These are phyloP conservation scores for Moesziomyces aphidis DNA, from an alignment of 1,284 basidiomycete species.

Conservation along the genomic window DNA sequence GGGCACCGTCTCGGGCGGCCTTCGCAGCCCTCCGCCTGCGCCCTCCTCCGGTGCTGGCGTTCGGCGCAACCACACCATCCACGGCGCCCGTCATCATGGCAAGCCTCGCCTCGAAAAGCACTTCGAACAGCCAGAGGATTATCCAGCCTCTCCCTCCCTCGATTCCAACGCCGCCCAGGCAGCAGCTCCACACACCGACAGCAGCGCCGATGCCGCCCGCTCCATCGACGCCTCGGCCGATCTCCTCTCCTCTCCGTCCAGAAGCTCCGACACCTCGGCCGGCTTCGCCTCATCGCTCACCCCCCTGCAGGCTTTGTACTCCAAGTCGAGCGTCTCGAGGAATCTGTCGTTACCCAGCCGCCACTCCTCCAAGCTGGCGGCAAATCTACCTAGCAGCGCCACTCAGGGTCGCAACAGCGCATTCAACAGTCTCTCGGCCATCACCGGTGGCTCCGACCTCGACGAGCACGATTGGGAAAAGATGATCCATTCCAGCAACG, in stretches of 20 bases:
- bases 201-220: conserved; percentile 1
- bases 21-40: conserved; percentile 44
- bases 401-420: conserved; percentile 36
- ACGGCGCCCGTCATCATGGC: conserved; percentile 38
- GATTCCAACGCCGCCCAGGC: not conserved
- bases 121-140: conserved; percentile 47
- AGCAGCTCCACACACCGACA: not conserved
- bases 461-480: conserved; percentile 62
- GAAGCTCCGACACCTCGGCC: conserved; percentile 7
- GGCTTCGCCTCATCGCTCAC: conserved; percentile 25
- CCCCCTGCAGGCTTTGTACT: conserved; percentile 45
- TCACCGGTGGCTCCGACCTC: conserved; percentile 50
- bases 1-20: conserved; percentile 39
- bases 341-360: conserved; percentile 46
- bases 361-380: conserved; percentile 29
- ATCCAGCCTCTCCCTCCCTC: not conserved
- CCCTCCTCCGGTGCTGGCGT: conserved; percentile 44
- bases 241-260: conserved; percentile 19
- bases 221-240: conserved; percentile 3
- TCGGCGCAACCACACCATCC: conserved; percentile 48
- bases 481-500: conserved; percentile 48
- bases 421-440: conserved; percentile 58
- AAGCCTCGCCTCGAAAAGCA: conserved; percentile 49
- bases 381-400: conserved; percentile 28
- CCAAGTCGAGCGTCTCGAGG: conserved; percentile 40